A percentile compares a stretch with the other conserved stretches of the same genome.
These are phyloP conservation scores for Spongispora temasekensis DNA, from an alignment of 1,284 basidiomycete species.

Conservation along the genomic window DNA sequence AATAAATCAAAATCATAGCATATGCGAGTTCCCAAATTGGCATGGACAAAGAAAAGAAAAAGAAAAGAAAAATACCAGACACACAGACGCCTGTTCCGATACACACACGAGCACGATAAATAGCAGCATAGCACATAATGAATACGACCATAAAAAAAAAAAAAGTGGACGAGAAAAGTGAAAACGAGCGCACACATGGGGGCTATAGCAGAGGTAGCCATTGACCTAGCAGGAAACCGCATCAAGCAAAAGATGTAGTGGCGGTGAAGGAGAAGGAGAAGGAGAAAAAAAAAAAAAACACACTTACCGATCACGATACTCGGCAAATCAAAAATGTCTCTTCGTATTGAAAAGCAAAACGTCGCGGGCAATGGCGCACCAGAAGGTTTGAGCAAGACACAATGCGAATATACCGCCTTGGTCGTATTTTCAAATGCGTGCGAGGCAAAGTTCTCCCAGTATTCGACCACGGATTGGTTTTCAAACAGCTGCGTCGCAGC, in stretches of 20 bases:
- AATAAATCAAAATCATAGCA: conserved; percentile 6
- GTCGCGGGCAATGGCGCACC: conserved; percentile 85
- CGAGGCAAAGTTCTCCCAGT: conserved; percentile 93
- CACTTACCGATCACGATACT: conserved; percentile 79
- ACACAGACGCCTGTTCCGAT: too few relatives aligned
- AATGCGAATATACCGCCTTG: conserved; percentile 92
- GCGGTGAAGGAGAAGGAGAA: conserved; percentile 11
- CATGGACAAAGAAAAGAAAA: too few relatives aligned
- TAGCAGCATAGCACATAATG: conserved; percentile 11
- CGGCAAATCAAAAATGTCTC: conserved; percentile 87
- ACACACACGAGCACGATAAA: conserved; percentile 3
- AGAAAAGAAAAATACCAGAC: too few relatives aligned
- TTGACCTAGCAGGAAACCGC: conserved; percentile 53
- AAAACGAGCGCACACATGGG: conserved; percentile 3
- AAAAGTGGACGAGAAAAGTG: background rate
- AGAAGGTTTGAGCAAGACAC: conserved; percentile 80
- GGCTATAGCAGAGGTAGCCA: conserved; percentile 72
- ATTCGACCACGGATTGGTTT: conserved; percentile 88
- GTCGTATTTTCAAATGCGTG: conserved; percentile 97
- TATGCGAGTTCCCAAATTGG: conserved; percentile 4
- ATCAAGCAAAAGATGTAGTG: background rate
- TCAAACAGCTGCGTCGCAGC: conserved; percentile 68
- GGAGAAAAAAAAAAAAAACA: conserved; percentile 11
- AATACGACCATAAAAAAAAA: background rate
- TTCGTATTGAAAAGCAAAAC: conserved; percentile 91